phyloP scores from a whole-genome alignment of 495 filamentous ascomycete genomes.

The Xylaria telfairii region DNA sequence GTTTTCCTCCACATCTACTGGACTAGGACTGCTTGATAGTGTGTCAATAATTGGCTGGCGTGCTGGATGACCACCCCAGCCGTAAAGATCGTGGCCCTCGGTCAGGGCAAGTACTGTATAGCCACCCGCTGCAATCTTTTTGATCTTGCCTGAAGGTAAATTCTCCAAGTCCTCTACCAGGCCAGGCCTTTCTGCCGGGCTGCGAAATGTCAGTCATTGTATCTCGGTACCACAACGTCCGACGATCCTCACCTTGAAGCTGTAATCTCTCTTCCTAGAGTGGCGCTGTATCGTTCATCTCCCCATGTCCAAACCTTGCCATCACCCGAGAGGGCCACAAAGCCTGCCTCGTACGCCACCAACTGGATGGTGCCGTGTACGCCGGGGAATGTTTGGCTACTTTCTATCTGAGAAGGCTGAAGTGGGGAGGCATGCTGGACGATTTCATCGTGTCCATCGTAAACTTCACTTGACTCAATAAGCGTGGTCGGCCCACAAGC shows the following conservation, averaged over 20 bases:
- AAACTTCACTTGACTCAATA: conserved; percentile 29
- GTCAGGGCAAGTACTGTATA: conserved; percentile 65
- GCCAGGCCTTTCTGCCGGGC: conserved; percentile 50
- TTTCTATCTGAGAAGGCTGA: conserved; percentile 16
- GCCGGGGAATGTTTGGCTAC: conserved; percentile 28
- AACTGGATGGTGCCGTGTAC: conserved; percentile 49
- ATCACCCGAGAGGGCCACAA: conserved; percentile 55
- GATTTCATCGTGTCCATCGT: conserved; percentile 33
- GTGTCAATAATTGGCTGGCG: conserved; percentile 28
- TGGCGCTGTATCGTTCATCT: conserved; percentile 59
- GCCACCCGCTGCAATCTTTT: conserved; percentile 60
- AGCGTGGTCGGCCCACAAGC: not conserved
- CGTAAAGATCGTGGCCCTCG: conserved; percentile 63
- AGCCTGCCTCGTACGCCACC: conserved; percentile 56
- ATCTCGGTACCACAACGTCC: not conserved
- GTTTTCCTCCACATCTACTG: conserved; percentile 46
- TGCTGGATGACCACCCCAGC: conserved; percentile 61
- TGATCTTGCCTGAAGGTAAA: conserved; percentile 56
- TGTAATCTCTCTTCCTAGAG: conserved; percentile 52
- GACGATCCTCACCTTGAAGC: conserved; percentile 36
- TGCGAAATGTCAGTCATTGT: conserved; percentile 30
- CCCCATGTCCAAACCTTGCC: conserved; percentile 65
- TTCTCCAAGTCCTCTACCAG: conserved; percentile 55
- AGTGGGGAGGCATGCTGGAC: conserved; percentile 34
- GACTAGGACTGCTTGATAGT: conserved; percentile 38